Evolutionary conservation across 495 filamentous ascomycete species (phyloP).

Genomic region (Trichoderma gamsii): DNA sequence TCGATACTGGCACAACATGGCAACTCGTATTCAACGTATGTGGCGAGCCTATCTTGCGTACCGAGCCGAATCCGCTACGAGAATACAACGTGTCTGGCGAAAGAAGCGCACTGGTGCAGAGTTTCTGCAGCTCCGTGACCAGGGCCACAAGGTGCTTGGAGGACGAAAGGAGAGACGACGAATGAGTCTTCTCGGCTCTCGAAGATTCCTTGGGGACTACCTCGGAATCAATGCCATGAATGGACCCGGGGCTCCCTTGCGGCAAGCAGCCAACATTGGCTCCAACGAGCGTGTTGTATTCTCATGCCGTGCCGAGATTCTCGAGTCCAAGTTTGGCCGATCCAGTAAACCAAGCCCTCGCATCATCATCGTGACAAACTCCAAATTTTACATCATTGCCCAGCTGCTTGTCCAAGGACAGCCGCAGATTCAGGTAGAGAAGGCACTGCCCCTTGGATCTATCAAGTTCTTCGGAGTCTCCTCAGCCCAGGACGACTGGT

Average conservation of each 20-base stretch:
- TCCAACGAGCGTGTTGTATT: constrained; percentile 72
- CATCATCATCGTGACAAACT: constrained; percentile 77
- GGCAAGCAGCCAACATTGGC: constrained; percentile 55
- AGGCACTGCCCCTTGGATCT: constrained; percentile 71
- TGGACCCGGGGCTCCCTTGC: constrained; percentile 77
- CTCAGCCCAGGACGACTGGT: constrained; percentile 89
- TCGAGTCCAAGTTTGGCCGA: constrained; percentile 90
- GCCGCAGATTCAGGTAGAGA: constrained; percentile 70
- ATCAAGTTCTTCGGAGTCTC: constrained; percentile 81
- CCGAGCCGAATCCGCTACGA: constrained; percentile 81
- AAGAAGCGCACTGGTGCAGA: constrained; percentile 82
- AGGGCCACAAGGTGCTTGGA: constrained; percentile 78
- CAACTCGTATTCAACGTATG: constrained; percentile 90
- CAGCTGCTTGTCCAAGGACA: constrained; percentile 80
- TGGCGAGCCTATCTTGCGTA: constrained; percentile 96
- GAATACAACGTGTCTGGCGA: constrained; percentile 94
- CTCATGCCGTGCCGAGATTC: constrained; percentile 80
- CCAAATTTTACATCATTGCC: constrained; percentile 78
- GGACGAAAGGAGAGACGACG: constrained; percentile 85
- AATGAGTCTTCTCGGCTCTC: constrained; percentile 82
- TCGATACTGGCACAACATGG: constrained; percentile 99
- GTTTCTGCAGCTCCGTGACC: constrained; percentile 78
- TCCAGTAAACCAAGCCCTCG: constrained; percentile 89
- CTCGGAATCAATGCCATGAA: constrained; percentile 74
- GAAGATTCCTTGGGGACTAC: constrained; percentile 94